Evolutionary conservation across 2,329 filamentous ascomycete species (phyloP).

Genomic region (Botrytis byssoidea): DNA sequence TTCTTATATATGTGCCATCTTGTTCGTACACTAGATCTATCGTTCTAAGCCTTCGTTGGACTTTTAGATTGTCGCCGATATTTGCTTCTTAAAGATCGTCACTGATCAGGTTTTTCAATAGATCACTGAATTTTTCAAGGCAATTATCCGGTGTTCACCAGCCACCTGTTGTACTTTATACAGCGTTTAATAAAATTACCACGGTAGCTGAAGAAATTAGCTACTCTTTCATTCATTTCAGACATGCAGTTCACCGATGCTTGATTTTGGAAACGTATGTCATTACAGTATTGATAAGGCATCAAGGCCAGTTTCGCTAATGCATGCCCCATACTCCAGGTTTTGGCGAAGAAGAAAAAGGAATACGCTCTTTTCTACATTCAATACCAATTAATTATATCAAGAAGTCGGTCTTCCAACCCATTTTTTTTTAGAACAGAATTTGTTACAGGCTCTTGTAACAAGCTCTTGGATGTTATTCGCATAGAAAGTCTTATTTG

Average conservation of each 20-base stretch:
- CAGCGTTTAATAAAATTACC: too few relatives aligned
- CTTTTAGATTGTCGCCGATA: neutral
- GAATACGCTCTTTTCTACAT: neutral
- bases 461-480: neutral
- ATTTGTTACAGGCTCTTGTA: neutral
- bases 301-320: neutral
- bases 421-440: neutral
- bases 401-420: neutral
- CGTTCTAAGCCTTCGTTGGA: too few relatives aligned
- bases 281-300: neutral
- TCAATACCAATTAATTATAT: neutral
- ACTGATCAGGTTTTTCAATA: neutral
- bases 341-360: neutral
- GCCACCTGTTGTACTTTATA: too few relatives aligned
- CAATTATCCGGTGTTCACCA: neutral
- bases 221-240: neutral
- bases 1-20: neutral
- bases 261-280: neutral
- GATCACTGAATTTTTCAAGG: neutral
- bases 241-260: too few relatives aligned
- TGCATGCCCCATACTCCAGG: neutral
- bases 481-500: neutral
- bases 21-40: neutral
- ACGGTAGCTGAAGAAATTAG: neutral
- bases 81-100: neutral